phyloP scores from a whole-genome alignment of 176 grass and related monocot species.

The Pontederia paniculata region DNA sequence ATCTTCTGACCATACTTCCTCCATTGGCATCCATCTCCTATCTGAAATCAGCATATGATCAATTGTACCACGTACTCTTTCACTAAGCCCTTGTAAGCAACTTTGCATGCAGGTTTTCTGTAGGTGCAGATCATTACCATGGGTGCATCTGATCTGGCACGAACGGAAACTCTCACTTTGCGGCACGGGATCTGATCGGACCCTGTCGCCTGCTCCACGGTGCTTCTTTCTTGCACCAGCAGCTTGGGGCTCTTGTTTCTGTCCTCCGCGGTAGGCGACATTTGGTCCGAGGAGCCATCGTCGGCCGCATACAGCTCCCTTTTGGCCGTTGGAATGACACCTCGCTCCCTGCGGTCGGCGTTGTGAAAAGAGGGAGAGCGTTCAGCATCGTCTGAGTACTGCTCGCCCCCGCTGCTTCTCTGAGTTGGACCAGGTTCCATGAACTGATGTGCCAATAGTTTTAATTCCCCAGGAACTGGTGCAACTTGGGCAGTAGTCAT shows the following conservation, averaged over 20 bases:
- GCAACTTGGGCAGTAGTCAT: background rate
- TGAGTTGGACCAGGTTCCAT: background rate
- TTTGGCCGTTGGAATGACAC: background rate
- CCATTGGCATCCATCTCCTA: constrained; percentile 20
- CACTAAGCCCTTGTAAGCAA: too few species aligned
- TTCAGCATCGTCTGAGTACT: background rate
- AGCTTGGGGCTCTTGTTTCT: background rate
- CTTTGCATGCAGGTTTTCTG: background rate
- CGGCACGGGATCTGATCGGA: constrained; percentile 4
- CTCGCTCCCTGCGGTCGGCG: background rate
- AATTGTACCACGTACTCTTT: background rate
- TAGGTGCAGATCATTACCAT: too few species aligned
- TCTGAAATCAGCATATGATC: background rate
- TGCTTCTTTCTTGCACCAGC: background rate
- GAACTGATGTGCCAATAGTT: background rate
- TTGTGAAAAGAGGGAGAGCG: constrained; percentile 6
- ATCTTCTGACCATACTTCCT: constrained; percentile 26
- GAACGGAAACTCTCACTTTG: constrained; percentile 15
- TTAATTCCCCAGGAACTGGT: background rate
- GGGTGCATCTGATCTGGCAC: constrained; percentile 14
- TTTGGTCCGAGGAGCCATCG: background rate
- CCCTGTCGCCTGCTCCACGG: background rate
- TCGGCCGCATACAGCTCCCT: background rate
- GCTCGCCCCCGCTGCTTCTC: background rate
- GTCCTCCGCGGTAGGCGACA: background rate